Evolutionary conservation across 2,329 filamentous ascomycete genomes (phyloP).

Genomic region (Claviceps monticola): DNA sequence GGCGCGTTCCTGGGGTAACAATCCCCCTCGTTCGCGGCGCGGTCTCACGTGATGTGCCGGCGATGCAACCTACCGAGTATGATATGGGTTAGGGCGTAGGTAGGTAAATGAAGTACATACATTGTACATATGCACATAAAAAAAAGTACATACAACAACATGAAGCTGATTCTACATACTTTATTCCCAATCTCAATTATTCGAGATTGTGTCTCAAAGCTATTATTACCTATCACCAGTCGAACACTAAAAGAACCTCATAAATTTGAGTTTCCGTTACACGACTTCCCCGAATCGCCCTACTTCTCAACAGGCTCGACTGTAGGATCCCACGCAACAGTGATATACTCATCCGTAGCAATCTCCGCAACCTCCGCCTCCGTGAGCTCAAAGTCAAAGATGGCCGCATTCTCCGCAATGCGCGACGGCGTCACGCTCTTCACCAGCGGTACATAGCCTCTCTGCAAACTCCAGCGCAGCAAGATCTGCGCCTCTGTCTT

Average conservation of each 20-base stretch:
- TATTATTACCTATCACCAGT: no score
- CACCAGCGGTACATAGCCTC: conserved; percentile 57
- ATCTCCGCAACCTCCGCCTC: conserved; percentile 37
- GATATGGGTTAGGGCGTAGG: neutral
- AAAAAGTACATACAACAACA: neutral
- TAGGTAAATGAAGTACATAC: neutral
- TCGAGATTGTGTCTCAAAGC: no score
- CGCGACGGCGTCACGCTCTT: conserved; percentile 58
- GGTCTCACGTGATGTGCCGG: neutral
- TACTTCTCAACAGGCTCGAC: conserved; percentile 30
- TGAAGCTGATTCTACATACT: no score
- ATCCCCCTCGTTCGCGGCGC: neutral
- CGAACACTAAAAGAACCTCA: neutral
- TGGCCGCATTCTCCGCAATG: conserved; percentile 47
- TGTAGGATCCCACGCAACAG: conserved; percentile 43
- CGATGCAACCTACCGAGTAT: no score
- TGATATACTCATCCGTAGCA: conserved; percentile 37
- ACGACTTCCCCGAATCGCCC: no score
- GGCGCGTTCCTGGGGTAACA: neutral
- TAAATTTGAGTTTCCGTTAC: neutral
- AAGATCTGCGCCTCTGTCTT: conserved; percentile 67
- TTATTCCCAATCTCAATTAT: no score
- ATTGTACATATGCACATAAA: no score
- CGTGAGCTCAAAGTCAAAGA: conserved; percentile 42
- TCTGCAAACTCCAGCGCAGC: conserved; percentile 71